Conservation (phyloP, 305 asterid species). For the Fraxinus greggii region DNA sequence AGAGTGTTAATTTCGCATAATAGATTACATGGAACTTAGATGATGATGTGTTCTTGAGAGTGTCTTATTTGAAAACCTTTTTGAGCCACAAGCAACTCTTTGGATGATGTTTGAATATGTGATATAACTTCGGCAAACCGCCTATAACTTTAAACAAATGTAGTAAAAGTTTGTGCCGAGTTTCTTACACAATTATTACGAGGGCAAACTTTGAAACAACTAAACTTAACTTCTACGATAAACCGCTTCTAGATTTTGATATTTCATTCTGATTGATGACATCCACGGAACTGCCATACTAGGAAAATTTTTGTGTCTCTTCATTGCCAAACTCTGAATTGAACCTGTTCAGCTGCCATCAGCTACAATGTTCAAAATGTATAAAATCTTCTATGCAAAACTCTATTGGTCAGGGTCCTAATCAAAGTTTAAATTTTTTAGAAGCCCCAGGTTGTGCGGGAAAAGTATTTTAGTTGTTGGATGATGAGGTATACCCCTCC, state of each 20-base stretch:
- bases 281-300: not conserved
- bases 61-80: not conserved
- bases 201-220: not conserved
- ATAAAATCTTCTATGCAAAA: not conserved
- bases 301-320: not conserved
- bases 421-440: not conserved
- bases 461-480: not conserved
- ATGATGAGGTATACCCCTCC: not conserved
- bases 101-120: not conserved
- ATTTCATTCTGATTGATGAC: not conserved
- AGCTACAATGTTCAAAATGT: not conserved
- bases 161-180: not conserved
- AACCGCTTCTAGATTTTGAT: not conserved
- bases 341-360: not conserved
- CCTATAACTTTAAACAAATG: not conserved
- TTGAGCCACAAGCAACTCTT: not conserved
- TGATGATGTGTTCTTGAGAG: not conserved
- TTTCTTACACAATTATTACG: not conserved
- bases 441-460: not conserved
- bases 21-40: not conserved
- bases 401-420: not conserved
- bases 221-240: not conserved
- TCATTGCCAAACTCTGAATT: not conserved
- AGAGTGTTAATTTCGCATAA: not conserved
- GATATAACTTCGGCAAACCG: not conserved